Evolutionary conservation across 2,329 filamentous ascomycete genomes (phyloP), one percentile per base, ranked within the genome.

Genomic region (Cladosporium sp.): DNA sequence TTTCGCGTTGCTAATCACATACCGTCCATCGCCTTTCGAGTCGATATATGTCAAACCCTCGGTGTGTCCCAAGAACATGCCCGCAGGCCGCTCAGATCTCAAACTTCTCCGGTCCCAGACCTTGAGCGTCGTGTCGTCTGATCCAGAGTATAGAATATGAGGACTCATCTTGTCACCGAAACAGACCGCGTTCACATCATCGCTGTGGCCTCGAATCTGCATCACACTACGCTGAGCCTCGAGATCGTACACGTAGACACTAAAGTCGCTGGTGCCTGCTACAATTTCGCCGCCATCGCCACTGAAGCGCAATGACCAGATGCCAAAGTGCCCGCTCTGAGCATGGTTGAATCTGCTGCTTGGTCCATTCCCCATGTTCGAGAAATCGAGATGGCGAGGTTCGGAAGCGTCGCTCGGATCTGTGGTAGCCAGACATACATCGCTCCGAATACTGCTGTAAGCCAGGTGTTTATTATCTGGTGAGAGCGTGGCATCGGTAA

Each of bases 141-240:
- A 96, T 19, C 94, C 94, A 0, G 92, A 97, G 74, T 97, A 97
- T 2, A 99, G 80, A 60, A 97, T 93, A 70, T 99, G 92, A 1
- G 94, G 93, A 0, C 90, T 95, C 28, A 83, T 83, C 60, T 86
- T 86, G 73, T 97, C 92, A 1, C 91, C 94, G 68, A 96, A 97
- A 73, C 92, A 97, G 0, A 99, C 94, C 4, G 94, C 94, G 66
- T 97, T 99, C 56, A 97, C 93, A 70, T 99, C 91, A 65, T 95
- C 85, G 4, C 84, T 77, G 68, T 99, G 94, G 0, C 91, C 92
- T 15, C 79, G 78, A 24, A 96, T 84, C 48, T 85, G 83, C 56
- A 97, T 84, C 32, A 95, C 80, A 0, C 89, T 84, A 45, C 82
- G 81, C 17, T 88, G 84, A 0, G 86, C 86, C 72, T 97, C 92